A percentile compares a stretch with the other conserved stretches of the same genome.
Evolutionary conservation across 1,139 yeast species (phyloP).

Genomic region (Tardiomyces digboiensis): DNA sequence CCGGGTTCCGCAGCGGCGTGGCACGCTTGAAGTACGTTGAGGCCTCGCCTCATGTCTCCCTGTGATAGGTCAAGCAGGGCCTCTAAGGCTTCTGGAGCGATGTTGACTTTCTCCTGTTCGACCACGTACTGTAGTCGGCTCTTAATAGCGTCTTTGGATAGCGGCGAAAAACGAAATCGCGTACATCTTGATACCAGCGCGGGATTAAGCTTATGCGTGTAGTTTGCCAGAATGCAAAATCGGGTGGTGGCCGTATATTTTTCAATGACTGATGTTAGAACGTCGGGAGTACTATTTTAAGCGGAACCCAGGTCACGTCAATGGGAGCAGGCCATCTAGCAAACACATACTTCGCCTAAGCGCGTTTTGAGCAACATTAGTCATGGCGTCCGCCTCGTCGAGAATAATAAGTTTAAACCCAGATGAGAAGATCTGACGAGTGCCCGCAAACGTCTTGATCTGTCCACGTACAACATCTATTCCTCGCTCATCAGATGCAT

Average conservation of each 20-base stretch:
- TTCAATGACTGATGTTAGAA: constrained; percentile 45
- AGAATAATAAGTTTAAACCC: constrained; percentile 86
- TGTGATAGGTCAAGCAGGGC: constrained; percentile 63
- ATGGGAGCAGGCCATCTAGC: no score
- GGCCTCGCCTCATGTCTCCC: constrained; percentile 96
- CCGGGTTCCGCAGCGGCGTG: constrained; percentile 57
- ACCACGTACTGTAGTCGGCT: constrained; percentile 62
- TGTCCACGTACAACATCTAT: constrained; percentile 81
- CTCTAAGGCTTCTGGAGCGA: constrained; percentile 48
- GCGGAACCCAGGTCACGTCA: no score
- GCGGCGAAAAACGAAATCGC: constrained; percentile 84
- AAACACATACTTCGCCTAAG: constrained; percentile 44
- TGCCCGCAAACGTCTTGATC: constrained; percentile 77
- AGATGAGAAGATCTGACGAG: constrained; percentile 75
- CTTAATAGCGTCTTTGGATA: constrained; percentile 55
- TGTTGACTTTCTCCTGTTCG: constrained; percentile 50
- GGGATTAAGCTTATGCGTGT: constrained; percentile 91
- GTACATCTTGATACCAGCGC: constrained; percentile 94
- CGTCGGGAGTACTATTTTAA: constrained; percentile 11
- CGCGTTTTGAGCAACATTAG: constrained; percentile 94
- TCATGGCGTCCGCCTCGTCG: constrained; percentile 99
- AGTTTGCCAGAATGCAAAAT: constrained; percentile 93
- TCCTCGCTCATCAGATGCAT: constrained; percentile 83
- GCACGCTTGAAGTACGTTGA: constrained; percentile 93
- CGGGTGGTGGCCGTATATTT: constrained; percentile 92